phyloP scores from a whole-genome alignment of 73 alveolate genomes.

The Uronychia setigera region DNA sequence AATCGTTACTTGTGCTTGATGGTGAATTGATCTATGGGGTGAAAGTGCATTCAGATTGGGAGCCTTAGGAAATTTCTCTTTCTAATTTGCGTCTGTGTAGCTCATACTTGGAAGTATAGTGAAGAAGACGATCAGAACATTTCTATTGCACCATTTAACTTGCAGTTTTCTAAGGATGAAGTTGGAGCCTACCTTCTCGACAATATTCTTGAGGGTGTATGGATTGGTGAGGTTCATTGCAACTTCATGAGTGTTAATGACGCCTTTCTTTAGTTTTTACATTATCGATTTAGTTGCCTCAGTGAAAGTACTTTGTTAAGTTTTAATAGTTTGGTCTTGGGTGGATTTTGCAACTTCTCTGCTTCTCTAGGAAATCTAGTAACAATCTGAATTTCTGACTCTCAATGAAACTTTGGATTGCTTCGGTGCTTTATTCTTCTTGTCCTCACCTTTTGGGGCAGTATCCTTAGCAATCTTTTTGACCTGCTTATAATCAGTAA shows the following conservation, averaged over 20 bases:
- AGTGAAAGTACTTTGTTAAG: background rate
- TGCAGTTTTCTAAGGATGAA: background rate
- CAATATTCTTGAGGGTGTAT: background rate
- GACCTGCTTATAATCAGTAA: too few relatives aligned
- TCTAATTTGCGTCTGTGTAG: background rate
- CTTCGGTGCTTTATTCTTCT: too few relatives aligned
- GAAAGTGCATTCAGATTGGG: background rate
- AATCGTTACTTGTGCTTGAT: too few relatives aligned
- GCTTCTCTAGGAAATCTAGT: too few relatives aligned
- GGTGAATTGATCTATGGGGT: background rate
- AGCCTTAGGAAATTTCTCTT: background rate
- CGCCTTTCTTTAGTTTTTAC: background rate
- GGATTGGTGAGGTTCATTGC: background rate
- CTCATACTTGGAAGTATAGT: background rate
- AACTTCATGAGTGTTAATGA: background rate
- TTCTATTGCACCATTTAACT: background rate
- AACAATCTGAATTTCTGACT: too few relatives aligned
- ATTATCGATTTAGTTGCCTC: background rate
- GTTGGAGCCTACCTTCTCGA: constrained; percentile 2
- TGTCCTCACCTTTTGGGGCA: too few relatives aligned
- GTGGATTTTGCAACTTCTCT: too few relatives aligned
- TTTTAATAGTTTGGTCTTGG: too few relatives aligned
- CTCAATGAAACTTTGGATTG: too few relatives aligned
- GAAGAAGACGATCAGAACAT: background rate
- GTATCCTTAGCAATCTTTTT: too few relatives aligned